Percentiles rank a stretch among this genome's conserved stretches.
Conservation (phyloP, 805 yeast genomes). For the Blastobotrys muscicola region DNA sequence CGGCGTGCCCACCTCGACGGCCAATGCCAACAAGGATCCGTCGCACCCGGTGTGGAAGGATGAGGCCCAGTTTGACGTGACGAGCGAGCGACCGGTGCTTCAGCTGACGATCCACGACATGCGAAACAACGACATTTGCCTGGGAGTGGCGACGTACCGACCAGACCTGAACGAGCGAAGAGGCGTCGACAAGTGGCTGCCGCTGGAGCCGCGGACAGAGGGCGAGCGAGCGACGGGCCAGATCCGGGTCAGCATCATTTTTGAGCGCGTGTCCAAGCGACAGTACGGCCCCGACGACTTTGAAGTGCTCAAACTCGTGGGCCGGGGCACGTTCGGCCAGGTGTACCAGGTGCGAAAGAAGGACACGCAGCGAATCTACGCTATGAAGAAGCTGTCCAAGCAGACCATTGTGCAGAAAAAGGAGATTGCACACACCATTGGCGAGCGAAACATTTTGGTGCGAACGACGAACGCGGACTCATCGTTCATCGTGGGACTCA, state of each 20-base stretch:
- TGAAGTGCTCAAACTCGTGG: slow-evolving; percentile 80
- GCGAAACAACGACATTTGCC: slow-evolving; percentile 65
- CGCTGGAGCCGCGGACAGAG: slow-evolving; percentile 58
- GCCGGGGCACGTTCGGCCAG: slow-evolving; percentile 97
- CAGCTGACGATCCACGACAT: slow-evolving; percentile 91
- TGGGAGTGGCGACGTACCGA: slow-evolving; percentile 71
- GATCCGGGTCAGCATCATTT: slow-evolving; percentile 66
- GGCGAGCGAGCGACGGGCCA: slow-evolving; percentile 75
- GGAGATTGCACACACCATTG: slow-evolving; percentile 96
- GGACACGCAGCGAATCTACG: slow-evolving; percentile 86
- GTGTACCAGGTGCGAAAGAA: slow-evolving; percentile 91
- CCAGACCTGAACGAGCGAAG: slow-evolving; percentile 39
- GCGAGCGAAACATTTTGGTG: slow-evolving; percentile 90
- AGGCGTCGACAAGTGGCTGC: slow-evolving; percentile 58
- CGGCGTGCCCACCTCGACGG: neutral
- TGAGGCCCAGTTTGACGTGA: slow-evolving; percentile 85
- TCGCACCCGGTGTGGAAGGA: slow-evolving; percentile 84
- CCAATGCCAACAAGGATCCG: slow-evolving; percentile 9
- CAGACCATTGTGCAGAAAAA: slow-evolving; percentile 93
- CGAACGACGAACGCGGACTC: slow-evolving; percentile 82
- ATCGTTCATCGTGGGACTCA: slow-evolving; percentile 91
- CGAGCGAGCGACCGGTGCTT: slow-evolving; percentile 61
- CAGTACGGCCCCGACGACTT: slow-evolving; percentile 86
- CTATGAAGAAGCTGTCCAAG: slow-evolving; percentile 93
- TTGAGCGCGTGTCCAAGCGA: slow-evolving; percentile 56